Evolutionary conservation across 192 early-diverging fungal species (phyloP), one percentile per base, ranked within the genome.

Genomic region (Globomyces pollinis-pini): DNA sequence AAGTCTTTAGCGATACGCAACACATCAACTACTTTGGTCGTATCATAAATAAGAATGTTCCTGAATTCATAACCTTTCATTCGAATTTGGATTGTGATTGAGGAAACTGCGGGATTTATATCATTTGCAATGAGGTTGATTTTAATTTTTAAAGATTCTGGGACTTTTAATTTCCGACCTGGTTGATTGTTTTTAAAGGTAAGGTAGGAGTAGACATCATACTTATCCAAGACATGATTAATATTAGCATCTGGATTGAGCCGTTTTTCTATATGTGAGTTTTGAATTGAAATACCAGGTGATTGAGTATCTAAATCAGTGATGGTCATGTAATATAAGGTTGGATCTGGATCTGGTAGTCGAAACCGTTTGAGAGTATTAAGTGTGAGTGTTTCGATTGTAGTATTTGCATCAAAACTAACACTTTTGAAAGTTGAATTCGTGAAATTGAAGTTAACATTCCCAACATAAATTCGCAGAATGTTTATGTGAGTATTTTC

Each of bases 401-500:
- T 35, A 2, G 26, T 28, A 18, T 34, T 55, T 34, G 18, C 20
- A 35, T 55, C 28, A 55, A 55, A 55, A 23, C 30, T 21, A 39
- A 55, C 33, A 15, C 53, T 55, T 28, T 55, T 55, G 31, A 55
- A 55, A 23, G 53, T 55, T 18, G 66, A 52, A 8, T 36, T 13
- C n/a, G n/a, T n/a, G n/a, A n/a, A n/a, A 35, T 51, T 51, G 7
- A 55, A 28, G 13, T 6, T 28, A 23, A 55, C 24, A 34, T 55
- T 55, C 7, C 53, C 53, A 35, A 32, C 38, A 39, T 38, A 55
- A 15, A 55, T 20, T 39, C 53, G 15, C 7, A 55, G 7, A 18
- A 55, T 74, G 28, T 76, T 69, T 7, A 28, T 55, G 21, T 28
- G 26, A 18, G 53, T 39, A 28, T 34, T 8, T 16, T 55, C 2